Evolutionary conservation across 179 eudicot species (phyloP), one percentile per base, ranked within the genome.

Genomic region (Silene vulgaris): DNA sequence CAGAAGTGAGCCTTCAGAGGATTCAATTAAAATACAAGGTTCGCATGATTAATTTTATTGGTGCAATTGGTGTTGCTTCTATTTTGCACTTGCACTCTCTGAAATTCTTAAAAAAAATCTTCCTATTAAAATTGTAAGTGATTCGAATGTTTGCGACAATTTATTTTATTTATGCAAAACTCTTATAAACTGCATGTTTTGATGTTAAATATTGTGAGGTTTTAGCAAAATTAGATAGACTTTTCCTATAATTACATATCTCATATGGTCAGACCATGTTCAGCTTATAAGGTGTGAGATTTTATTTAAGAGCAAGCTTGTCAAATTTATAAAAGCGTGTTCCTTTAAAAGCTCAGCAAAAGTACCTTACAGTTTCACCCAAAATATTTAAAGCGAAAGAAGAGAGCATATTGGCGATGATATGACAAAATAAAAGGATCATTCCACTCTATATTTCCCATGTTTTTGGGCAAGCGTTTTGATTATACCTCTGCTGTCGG

Each of bases 11-110:
- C 84, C 97, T 94, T 73, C 98, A 94, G 80, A 88, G 98, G 84
- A 82, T 90, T 75, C 98, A 94, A 70, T 76, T 92, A 84, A 87
- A 89, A 79, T 92, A 90, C 75, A 92, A 94, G 98, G 98, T 94
- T 78, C 17, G 3, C 20, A 50, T 71, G 65, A 35, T 19, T 19
- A 26, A 52, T 65, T 16, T 2, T 35, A 6, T 67, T 43, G 12
- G 63, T 61, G 37, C 60, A 19, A 45, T 52, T 80, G 72, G 48
- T 59, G 62, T 35, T 6, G 54, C 56, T 71, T 16, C 21, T 29
- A 11, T 37, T 28, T 17, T 64, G 57, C 68, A 48, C 20, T 32
- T 65, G 40, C 70, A 32, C 17, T 62, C 2, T 32, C 61, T 28
- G 23, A 26, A 28, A 14, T 56, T 2, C 23, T 56, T 62, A 56